Evolutionary conservation across 805 yeast genomes (phyloP).

Genomic region (Candida coleopterorum): DNA sequence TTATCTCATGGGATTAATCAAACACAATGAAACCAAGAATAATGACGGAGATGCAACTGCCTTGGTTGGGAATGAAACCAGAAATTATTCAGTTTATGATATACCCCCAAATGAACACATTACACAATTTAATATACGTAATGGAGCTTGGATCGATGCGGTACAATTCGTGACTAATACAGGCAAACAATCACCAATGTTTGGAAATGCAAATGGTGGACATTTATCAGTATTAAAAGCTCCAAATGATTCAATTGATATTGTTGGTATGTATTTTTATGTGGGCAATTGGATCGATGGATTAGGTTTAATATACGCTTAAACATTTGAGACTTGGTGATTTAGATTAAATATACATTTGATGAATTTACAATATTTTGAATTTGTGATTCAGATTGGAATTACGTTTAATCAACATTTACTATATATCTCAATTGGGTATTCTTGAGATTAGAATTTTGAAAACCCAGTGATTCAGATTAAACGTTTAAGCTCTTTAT

Average conservation of each 20-base stretch:
- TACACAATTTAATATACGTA: constrained; percentile 55
- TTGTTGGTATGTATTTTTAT: constrained; percentile 73
- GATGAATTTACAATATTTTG: too few species aligned
- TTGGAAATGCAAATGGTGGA: constrained; percentile 69
- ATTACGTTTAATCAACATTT: too few species aligned
- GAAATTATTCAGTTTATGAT: constrained; percentile 49
- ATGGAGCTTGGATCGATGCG: constrained; percentile 90
- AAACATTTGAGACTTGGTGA: too few species aligned
- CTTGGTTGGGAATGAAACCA: constrained; percentile 50
- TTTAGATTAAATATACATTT: too few species aligned
- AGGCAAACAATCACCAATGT: constrained; percentile 51
- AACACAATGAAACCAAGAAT: constrained; percentile 7
- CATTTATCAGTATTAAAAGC: constrained; percentile 49
- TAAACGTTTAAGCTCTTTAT: too few species aligned
- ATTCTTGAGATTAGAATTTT: too few species aligned
- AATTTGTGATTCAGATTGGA: too few species aligned
- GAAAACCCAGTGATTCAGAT: too few species aligned
- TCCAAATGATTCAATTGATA: constrained; percentile 51
- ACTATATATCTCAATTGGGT: too few species aligned
- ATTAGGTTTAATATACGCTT: constrained; percentile 60
- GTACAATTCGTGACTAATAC: constrained; percentile 62
- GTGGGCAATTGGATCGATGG: constrained; percentile 70
- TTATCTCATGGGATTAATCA: constrained; percentile 27
- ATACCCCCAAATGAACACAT: constrained; percentile 58
- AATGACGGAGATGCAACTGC: constrained; percentile 9